Conservation (phyloP, 1,284 basidiomycete genomes). For the Agaricales sp. region DNA sequence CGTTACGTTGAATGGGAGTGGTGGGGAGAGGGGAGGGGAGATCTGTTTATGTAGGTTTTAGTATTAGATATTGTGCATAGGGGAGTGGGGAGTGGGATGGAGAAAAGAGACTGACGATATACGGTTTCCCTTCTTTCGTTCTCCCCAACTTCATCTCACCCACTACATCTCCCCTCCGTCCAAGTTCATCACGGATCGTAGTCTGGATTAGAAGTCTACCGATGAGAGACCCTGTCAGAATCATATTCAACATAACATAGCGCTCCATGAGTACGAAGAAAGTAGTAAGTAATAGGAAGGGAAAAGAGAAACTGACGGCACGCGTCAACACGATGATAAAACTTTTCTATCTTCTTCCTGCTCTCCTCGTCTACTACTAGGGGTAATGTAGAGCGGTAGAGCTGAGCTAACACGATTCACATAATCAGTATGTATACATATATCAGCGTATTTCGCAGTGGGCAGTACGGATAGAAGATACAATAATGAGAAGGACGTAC, state of each 20-base stretch:
- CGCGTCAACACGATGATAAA: not conserved
- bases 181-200: too few relatives aligned
- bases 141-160: too few relatives aligned
- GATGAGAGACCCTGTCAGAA: constrained; percentile 1
- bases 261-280: too few relatives aligned
- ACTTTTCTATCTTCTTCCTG: not conserved
- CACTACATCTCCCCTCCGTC: too few relatives aligned
- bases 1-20: not conserved
- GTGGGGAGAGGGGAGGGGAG: not conserved
- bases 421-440: too few relatives aligned
- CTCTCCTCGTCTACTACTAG: not conserved
- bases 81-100: too few relatives aligned
- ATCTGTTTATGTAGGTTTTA: not conserved
- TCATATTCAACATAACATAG: not conserved
- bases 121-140: not conserved
- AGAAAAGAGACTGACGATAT: not conserved
- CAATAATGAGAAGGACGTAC: too few relatives aligned
- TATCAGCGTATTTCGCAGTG: too few relatives aligned
- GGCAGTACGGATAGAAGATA: too few relatives aligned
- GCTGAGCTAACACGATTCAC: not conserved
- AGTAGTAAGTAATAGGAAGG: too few relatives aligned
- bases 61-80: not conserved
- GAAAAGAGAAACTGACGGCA: not conserved
- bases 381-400: not conserved
- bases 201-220: not conserved